A percentile compares a stretch with the other conserved stretches of the same genome.
phyloP scores from a whole-genome alignment of 352 stramenopile species.

The Discostella stelligera region DNA sequence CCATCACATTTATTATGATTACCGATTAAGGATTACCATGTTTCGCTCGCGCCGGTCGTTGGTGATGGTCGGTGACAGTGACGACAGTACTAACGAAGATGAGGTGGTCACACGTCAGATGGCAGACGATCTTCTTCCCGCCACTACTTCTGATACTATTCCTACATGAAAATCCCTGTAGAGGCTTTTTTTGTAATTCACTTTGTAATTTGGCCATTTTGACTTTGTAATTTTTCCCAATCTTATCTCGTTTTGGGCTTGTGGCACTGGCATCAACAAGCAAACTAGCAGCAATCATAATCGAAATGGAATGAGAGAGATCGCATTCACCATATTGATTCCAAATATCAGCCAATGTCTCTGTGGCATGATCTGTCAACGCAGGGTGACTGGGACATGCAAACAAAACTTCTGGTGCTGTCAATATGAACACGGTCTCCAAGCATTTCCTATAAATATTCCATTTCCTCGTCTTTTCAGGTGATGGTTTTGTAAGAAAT shows the following conservation, averaged over 20 bases:
- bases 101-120: no score
- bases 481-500: constrained; percentile 41
- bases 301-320: constrained; percentile 27
- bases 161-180: no score
- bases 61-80: no score
- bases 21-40: no score
- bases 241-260: not conserved
- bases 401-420: constrained; percentile 32
- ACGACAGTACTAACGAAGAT: no score
- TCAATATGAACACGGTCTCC: constrained; percentile 44
- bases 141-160: no score
- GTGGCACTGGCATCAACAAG: constrained; percentile 37
- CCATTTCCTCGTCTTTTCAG: constrained; percentile 38
- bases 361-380: constrained; percentile 32
- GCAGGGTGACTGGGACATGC: constrained; percentile 10
- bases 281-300: constrained; percentile 51
- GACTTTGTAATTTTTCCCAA: no score
- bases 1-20: no score
- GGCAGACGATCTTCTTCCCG: no score
- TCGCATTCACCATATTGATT: constrained; percentile 40
- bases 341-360: constrained; percentile 37
- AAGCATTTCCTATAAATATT: constrained; percentile 42
- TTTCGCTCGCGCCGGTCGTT: no score
- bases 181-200: no score
- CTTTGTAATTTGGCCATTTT: no score